Percentiles rank a stretch among this genome's conserved stretches.
phyloP scores from a whole-genome alignment of 78 protist species.

The Abeoforma whisleri region DNA sequence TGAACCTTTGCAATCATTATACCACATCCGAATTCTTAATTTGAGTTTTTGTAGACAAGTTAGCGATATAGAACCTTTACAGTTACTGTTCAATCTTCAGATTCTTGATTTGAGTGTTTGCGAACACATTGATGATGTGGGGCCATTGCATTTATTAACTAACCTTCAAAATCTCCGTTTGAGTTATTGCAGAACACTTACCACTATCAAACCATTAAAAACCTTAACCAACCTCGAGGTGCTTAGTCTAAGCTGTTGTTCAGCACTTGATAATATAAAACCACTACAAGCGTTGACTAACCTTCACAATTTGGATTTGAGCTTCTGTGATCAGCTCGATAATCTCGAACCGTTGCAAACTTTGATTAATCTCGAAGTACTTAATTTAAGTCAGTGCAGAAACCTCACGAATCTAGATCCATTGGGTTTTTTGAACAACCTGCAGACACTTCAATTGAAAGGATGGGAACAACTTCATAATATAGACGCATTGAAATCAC shows the following conservation, averaged over 20 bases:
- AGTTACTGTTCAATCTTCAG: neutral
- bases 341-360: neutral
- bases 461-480: neutral
- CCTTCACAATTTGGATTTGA: neutral
- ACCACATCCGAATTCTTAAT: neutral
- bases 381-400: neutral
- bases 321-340: neutral
- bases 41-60: neutral
- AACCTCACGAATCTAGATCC: neutral
- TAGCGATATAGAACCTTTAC: neutral
- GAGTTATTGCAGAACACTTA: neutral
- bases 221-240: neutral
- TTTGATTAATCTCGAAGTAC: neutral
- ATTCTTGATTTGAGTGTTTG: neutral
- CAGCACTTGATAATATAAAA: neutral
- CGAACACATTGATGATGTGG: neutral
- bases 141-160: neutral
- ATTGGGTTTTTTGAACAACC: neutral
- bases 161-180: neutral
- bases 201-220: neutral
- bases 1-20: neutral
- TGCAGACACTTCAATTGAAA: neutral
- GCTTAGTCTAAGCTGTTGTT: neutral
- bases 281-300: neutral
- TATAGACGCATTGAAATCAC: neutral